Evolutionary conservation across 192 early-diverging fungal species (phyloP).

Genomic region (Coemansia sp.): DNA sequence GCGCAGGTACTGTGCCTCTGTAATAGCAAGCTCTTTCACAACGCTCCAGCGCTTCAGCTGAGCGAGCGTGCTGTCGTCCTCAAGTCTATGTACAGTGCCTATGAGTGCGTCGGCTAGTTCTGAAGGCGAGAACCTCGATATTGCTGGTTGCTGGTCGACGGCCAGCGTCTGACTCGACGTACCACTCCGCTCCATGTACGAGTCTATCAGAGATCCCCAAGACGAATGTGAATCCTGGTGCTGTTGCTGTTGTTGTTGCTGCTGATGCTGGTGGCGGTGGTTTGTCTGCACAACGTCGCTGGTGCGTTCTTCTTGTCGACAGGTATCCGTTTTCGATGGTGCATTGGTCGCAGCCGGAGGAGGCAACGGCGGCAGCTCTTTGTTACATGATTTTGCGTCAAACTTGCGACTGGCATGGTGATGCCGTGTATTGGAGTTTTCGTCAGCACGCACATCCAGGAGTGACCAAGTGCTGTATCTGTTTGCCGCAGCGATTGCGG

Average conservation of each 20-base stretch:
- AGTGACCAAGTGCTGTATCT: constrained; percentile 7
- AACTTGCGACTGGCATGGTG: background rate
- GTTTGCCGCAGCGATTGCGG: constrained; percentile 4
- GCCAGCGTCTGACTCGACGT: constrained; percentile 10
- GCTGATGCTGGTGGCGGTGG: background rate
- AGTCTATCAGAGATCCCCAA: constrained; percentile 16
- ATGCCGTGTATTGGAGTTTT: background rate
- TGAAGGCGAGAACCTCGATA: constrained; percentile 28
- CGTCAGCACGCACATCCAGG: background rate
- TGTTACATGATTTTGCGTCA: background rate
- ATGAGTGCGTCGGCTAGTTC: constrained; percentile 45
- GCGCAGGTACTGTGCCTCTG: constrained; percentile 69
- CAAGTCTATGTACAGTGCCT: constrained; percentile 47
- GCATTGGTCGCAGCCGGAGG: background rate
- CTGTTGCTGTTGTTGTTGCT: background rate
- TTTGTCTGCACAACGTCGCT: background rate
- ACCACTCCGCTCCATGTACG: constrained; percentile 5
- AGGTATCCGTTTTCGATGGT: background rate
- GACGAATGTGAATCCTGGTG: constrained; percentile 3
- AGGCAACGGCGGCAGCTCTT: background rate
- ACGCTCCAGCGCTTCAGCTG: constrained; percentile 68
- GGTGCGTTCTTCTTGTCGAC: no score
- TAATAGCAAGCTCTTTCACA: constrained; percentile 72
- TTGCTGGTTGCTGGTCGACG: constrained; percentile 4
- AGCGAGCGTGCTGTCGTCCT: constrained; percentile 42